Percentiles rank a stretch among this genome's conserved stretches.
phyloP scores from a whole-genome alignment of 768 basidiomycete genomes.

The Galerina sulciceps region DNA sequence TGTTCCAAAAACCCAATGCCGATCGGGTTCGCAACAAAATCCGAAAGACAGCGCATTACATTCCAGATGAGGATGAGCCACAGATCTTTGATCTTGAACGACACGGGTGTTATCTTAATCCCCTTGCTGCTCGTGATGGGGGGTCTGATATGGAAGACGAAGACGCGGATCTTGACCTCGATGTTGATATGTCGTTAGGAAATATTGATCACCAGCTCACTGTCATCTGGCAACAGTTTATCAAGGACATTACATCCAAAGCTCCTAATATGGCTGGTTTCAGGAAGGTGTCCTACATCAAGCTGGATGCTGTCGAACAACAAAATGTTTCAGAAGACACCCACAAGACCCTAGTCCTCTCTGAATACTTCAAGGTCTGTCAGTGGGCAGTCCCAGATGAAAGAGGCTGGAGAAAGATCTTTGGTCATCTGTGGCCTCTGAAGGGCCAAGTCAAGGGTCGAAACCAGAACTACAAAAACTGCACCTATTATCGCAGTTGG shows the following conservation, averaged over 20 bases:
- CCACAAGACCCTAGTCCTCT: conserved; percentile 17
- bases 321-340: conserved; percentile 8
- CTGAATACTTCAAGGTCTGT: conserved; percentile 17
- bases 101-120: neutral
- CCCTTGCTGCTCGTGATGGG: neutral
- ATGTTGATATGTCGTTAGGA: neutral
- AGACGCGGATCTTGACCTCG: neutral
- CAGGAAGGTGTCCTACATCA: conserved; percentile 14
- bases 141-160: neutral
- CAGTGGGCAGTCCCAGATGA: conserved; percentile 14
- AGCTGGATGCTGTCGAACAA: conserved; percentile 8
- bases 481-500: conserved; percentile 15
- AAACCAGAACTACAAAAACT: conserved; percentile 16
- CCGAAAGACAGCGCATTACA: neutral
- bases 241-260: conserved; percentile 23
- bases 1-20: neutral
- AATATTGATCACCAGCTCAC: conserved; percentile 17
- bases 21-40: conserved; percentile 11
- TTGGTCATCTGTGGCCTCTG: conserved; percentile 19
- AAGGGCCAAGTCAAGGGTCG: neutral
- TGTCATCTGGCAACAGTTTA: conserved; percentile 24
- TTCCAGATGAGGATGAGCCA: neutral
- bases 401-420: conserved; percentile 16
- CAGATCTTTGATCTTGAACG: neutral
- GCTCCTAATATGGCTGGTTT: conserved; percentile 17